These are phyloP conservation scores for Cytospora piceicola DNA, from an alignment of 2,329 filamentous ascomycete species.

Conservation along the genomic window DNA sequence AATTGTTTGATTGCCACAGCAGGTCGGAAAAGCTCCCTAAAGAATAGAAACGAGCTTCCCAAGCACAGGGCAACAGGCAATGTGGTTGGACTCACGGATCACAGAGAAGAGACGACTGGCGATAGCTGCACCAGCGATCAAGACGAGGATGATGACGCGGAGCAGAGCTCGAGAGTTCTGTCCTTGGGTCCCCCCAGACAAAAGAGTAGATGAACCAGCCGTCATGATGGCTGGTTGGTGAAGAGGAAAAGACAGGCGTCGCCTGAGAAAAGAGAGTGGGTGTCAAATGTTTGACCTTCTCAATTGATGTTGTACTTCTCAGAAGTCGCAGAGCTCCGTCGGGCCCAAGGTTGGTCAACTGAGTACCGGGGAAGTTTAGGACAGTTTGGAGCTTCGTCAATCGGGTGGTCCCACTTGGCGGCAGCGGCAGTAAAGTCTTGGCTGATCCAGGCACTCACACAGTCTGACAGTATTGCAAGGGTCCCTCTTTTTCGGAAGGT, in stretches of 20 bases:
- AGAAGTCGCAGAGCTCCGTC: constrained; percentile 22
- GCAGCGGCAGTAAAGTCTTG: constrained; percentile 28
- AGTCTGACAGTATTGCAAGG: not conserved
- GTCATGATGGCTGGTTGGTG: constrained; percentile 47
- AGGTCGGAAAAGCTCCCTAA: constrained; percentile 23
- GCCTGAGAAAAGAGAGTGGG: constrained; percentile 28
- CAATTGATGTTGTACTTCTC: constrained; percentile 17
- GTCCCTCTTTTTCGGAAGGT: constrained; percentile 7
- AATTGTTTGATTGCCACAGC: not conserved
- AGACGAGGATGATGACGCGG: constrained; percentile 83
- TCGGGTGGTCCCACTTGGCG: constrained; percentile 15
- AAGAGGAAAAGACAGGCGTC: constrained; percentile 28
- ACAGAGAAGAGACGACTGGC: constrained; percentile 96
- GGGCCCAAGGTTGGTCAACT: constrained; percentile 16
- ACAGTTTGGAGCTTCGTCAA: constrained; percentile 34
- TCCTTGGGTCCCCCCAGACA: constrained; percentile 78
- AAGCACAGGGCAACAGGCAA: constrained; percentile 20
- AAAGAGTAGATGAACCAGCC: constrained; percentile 52
- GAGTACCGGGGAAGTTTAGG: constrained; percentile 28
- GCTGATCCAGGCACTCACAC: constrained; percentile 15
- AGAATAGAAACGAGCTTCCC: constrained; percentile 23
- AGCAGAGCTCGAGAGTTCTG: constrained; percentile 83
- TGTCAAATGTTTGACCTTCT: constrained; percentile 15
- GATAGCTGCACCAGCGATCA: constrained; percentile 90
- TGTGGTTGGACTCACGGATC: constrained; percentile 71